A percentile compares a stretch with the other conserved stretches of the same genome.
phyloP scores from a whole-genome alignment of 345 rosid genomes.

The Populus simonii region DNA sequence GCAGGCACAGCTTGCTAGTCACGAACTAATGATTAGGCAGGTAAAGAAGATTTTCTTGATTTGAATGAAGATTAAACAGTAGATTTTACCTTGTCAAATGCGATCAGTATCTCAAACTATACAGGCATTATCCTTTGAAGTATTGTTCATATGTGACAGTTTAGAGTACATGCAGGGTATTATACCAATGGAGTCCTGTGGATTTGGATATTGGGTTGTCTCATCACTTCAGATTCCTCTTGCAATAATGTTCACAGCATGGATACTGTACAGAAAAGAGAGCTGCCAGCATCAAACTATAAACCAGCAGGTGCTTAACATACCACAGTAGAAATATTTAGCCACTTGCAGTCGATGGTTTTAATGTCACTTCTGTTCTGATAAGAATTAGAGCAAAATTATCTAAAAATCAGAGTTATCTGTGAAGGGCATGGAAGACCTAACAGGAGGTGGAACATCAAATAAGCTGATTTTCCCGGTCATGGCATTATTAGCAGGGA shows the following conservation, averaged over 20 bases:
- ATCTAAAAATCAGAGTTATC: background rate
- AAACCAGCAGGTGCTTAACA: constrained; percentile 30
- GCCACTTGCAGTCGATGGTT: background rate
- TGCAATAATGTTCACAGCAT: constrained; percentile 61
- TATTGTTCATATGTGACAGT: background rate
- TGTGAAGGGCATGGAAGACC: constrained; percentile 40
- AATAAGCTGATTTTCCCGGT: constrained; percentile 51
- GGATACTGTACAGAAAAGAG: constrained; percentile 51
- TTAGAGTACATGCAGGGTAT: constrained; percentile 49
- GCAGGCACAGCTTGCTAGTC: background rate
- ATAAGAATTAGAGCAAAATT: background rate
- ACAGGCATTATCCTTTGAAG: background rate
- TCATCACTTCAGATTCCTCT: constrained; percentile 76
- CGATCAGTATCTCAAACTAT: background rate
- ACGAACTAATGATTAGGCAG: background rate
- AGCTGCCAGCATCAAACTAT: constrained; percentile 24
- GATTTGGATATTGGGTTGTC: constrained; percentile 59
- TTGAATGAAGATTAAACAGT: background rate
- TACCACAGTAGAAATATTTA: background rate
- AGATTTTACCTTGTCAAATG: background rate
- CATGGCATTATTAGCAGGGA: constrained; percentile 77
- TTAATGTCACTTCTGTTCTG: background rate
- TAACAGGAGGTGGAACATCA: constrained; percentile 19
- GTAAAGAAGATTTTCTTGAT: background rate
- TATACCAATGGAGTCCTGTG: constrained; percentile 60